Evolutionary conservation across 2,329 filamentous ascomycete genomes (phyloP), one percentile per base, ranked within the genome.

Genomic region (Aspergillus fructus): DNA sequence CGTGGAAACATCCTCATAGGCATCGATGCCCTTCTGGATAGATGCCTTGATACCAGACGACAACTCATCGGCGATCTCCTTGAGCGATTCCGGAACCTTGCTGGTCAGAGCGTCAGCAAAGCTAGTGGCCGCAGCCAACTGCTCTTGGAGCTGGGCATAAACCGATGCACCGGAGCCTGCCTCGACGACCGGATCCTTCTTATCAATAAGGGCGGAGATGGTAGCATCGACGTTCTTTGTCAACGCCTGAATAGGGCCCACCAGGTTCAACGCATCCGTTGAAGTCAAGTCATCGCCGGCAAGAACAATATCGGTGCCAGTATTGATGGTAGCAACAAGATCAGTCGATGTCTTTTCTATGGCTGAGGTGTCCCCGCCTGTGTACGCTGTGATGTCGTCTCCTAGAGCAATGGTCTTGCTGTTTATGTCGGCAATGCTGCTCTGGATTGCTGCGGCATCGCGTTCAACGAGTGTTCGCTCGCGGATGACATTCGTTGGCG

Each of bases 1-100:
- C 2, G 49, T 54, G 6, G 55, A 34, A 8, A 53, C 41, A 53
- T 46, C 52, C 13, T 30, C 48, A 40, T 45, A 56, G 15, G 53
- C 54, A 54, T 68, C 62, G 47, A 72, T 59, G 39, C 70, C 70
- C 55, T 61, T 65, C 60, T 71, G 62, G 39, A 72, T 68, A 27
- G 64, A 61, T n/a, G 60, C 53, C 39, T 62, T 58, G 47, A 72
- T 66, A 45, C 66, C 67, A 21, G 60, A 45, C 9, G 66, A 52
- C 23, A 71, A 64, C 4, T 59, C 7, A 11, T 49, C n/a, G 13
- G 69, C 68, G 39, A 68, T 50, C 4, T 57, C 49, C 23, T 61
- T 8, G 8, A 70, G 56, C 4, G 39, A 11, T 2, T 12, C 41
- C 3, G 53, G 53, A n/a, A 51, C 48, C 33, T 45, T 43, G 21